A percentile compares a stretch with the other conserved stretches of the same genome.
These are phyloP conservation scores for Physcomitrellopsis africana DNA, from an alignment of 225 moss, liverwort and hornwort species.

Conservation along the genomic window DNA sequence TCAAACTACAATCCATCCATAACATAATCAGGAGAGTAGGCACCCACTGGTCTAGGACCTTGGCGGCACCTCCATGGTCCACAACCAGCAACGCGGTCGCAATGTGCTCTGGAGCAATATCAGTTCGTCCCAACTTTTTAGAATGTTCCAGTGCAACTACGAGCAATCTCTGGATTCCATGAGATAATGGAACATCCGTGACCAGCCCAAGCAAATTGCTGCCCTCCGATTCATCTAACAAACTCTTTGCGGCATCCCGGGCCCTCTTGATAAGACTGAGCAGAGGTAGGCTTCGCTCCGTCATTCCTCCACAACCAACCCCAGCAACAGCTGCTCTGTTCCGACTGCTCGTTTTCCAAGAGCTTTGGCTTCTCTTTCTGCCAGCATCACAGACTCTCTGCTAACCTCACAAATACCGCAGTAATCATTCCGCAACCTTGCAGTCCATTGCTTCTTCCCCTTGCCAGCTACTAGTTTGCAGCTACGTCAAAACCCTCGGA, in stretches of 20 bases:
- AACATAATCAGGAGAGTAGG: background rate
- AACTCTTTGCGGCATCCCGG: conserved; percentile 77
- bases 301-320: conserved; percentile 89
- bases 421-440: conserved; percentile 69
- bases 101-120: conserved; percentile 95
- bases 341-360: conserved; percentile 87
- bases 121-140: conserved; percentile 96
- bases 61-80: conserved; percentile 89
- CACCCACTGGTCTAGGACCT: conserved; percentile 82
- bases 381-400: conserved; percentile 93
- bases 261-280: conserved; percentile 89
- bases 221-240: conserved; percentile 57
- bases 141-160: conserved; percentile 94
- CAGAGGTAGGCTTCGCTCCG: conserved; percentile 82
- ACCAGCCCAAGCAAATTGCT: conserved; percentile 75
- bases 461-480: conserved; percentile 45
- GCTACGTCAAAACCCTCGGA: conserved; percentile 83
- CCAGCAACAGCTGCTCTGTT: conserved; percentile 88
- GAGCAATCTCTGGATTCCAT: conserved; percentile 89
- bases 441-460: conserved; percentile 35
- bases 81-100: conserved; percentile 89
- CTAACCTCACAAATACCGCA: conserved; percentile 94
- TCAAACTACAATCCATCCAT: too few relatives aligned
- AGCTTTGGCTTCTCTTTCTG: conserved; percentile 91
- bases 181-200: conserved; percentile 92